These are phyloP conservation scores for Myxozyma neglecta DNA, from an alignment of 805 yeast species.

Conservation along the genomic window DNA sequence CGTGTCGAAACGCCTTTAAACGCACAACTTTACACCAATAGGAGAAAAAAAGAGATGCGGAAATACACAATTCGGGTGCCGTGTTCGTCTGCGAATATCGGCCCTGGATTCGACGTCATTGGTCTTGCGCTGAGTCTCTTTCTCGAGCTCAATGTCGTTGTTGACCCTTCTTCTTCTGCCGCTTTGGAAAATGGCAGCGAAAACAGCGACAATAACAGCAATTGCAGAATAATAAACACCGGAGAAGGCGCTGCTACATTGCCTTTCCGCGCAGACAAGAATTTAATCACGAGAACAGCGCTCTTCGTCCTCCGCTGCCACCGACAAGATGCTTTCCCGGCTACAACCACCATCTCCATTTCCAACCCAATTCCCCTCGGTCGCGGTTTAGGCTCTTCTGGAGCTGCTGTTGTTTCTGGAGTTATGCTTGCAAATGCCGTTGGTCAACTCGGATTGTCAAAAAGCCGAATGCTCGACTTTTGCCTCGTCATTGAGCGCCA, in stretches of 20 bases:
- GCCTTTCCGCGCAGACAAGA: conserved; percentile 73
- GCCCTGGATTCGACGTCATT: conserved; percentile 96
- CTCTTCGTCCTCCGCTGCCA: conserved; percentile 86
- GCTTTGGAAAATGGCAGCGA: conserved; percentile 48
- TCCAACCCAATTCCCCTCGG: conserved; percentile 93
- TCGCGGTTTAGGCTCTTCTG: conserved; percentile 95
- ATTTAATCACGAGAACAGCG: conserved; percentile 90
- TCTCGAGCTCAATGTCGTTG: conserved; percentile 65
- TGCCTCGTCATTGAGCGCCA: conserved; percentile 97
- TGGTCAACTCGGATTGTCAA: conserved; percentile 69
- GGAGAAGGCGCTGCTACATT: conserved; percentile 80
- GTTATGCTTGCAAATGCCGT: conserved; percentile 84
- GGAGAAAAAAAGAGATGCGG: conserved; percentile 6
- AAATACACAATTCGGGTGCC: conserved; percentile 55
- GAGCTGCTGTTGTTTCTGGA: conserved; percentile 98
- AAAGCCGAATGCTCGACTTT: conserved; percentile 85
- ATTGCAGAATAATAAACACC: conserved; percentile 68
- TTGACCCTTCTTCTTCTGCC: conserved; percentile 52
- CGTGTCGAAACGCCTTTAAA: neutral
- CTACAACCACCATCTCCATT: conserved; percentile 78
- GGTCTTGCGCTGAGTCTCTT: conserved; percentile 84
- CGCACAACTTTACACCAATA: neutral
- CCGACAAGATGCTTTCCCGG: conserved; percentile 71
- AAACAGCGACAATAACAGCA: conserved; percentile 33
- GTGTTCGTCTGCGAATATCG: conserved; percentile 96